These are phyloP conservation scores for Spencermartinsiella europaea DNA, from an alignment of 805 yeast genomes.

Conservation along the genomic window DNA sequence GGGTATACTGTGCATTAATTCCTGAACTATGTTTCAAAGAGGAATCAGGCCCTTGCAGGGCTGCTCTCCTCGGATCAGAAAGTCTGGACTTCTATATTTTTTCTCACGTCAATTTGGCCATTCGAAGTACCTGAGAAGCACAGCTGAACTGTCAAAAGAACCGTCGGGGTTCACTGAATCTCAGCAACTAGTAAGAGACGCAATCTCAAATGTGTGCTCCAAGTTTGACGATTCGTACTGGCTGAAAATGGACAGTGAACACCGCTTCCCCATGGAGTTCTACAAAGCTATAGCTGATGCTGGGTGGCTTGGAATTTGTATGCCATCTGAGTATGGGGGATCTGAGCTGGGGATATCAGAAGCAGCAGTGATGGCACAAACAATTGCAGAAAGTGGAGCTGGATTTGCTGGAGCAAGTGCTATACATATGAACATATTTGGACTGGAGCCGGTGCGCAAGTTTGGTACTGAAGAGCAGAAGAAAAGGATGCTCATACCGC, in stretches of 20 bases:
- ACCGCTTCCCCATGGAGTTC: constrained; percentile 7
- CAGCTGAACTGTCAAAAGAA: background rate
- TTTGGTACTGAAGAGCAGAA: constrained; percentile 41
- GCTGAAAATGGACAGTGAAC: constrained; percentile 2
- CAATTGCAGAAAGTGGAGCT: constrained; percentile 10
- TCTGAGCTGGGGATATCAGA: constrained; percentile 7
- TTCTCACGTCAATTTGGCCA: no score
- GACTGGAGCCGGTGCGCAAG: constrained; percentile 38
- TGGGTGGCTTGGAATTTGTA: constrained; percentile 10
- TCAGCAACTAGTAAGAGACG: constrained; percentile 5
- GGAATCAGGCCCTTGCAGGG: no score
- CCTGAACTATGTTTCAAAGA: no score
- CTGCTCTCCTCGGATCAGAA: no score
- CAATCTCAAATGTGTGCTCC: constrained; percentile 4
- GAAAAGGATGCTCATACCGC: constrained; percentile 46
- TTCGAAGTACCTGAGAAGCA: no score
- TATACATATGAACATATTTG: constrained; percentile 10
- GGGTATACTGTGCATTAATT: no score
- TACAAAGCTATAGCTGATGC: constrained; percentile 4
- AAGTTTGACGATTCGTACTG: constrained; percentile 7
- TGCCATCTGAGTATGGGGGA: constrained; percentile 9
- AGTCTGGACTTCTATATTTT: no score
- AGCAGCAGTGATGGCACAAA: constrained; percentile 8
- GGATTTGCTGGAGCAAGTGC: constrained; percentile 11
- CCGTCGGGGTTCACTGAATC: constrained; percentile 7